Conservation (phyloP, 139 green algal species). For the Chara braunii region DNA sequence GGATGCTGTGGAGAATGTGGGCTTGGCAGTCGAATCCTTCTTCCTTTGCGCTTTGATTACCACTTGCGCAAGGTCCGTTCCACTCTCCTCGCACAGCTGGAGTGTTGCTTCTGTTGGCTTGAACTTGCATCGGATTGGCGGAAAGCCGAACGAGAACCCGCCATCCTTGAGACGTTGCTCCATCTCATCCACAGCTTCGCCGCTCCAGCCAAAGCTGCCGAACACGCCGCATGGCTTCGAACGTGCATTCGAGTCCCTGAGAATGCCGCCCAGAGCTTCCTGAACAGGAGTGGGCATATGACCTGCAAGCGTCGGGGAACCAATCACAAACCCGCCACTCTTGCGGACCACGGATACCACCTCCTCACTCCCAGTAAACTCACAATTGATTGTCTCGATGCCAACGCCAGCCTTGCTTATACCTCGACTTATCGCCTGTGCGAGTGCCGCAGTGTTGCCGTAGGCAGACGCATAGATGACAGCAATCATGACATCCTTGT, state of each 20-base stretch:
- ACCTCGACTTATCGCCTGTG: constrained; percentile 75
- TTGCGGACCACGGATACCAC: constrained; percentile 54
- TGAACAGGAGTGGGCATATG: constrained; percentile 91
- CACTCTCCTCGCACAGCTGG: constrained; percentile 77
- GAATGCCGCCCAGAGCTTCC: constrained; percentile 71
- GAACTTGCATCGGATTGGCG: constrained; percentile 85
- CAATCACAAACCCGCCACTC: constrained; percentile 77
- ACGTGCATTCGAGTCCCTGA: constrained; percentile 54
- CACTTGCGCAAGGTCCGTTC: constrained; percentile 71
- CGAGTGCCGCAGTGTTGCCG: constrained; percentile 86
- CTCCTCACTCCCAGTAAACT: constrained; percentile 53
- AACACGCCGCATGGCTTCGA: constrained; percentile 84
- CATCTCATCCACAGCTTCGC: constrained; percentile 69
- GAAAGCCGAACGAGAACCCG: constrained; percentile 81
- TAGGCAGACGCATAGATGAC: constrained; percentile 92
- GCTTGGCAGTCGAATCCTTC: constrained; percentile 30
- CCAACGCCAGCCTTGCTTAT: constrained; percentile 77
- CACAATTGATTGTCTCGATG: constrained; percentile 86
- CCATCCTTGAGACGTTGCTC: constrained; percentile 61
- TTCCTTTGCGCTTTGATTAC: constrained; percentile 48
- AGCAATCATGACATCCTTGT: constrained; percentile 43
- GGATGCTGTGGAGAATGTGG: constrained; percentile 13
- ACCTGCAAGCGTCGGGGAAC: constrained; percentile 82
- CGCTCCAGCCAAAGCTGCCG: constrained; percentile 90
- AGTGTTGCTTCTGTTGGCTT: constrained; percentile 67